These are phyloP conservation scores for Kodamaea fungicola DNA, from an alignment of 1,139 yeast species.

Conservation along the genomic window DNA sequence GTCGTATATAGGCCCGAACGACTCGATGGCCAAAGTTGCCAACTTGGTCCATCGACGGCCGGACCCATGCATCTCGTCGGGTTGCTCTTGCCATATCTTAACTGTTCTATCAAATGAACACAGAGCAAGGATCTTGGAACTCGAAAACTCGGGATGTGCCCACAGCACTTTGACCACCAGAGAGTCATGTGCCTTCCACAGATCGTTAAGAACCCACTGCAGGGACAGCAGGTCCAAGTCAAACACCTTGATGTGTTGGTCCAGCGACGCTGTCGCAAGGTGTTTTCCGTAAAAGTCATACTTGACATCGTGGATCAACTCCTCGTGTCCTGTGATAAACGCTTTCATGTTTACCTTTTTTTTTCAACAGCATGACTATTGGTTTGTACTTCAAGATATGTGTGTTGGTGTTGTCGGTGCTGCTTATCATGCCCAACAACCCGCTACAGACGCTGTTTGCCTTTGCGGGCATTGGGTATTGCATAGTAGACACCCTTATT, in stretches of 20 bases:
- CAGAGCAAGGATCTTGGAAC: constrained; percentile 67
- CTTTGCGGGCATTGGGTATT: constrained; percentile 64
- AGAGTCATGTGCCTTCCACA: constrained; percentile 95
- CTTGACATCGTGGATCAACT: constrained; percentile 80
- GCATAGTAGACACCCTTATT: constrained; percentile 54
- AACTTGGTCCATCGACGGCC: constrained; percentile 81
- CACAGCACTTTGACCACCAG: constrained; percentile 78
- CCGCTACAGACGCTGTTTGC: constrained; percentile 57
- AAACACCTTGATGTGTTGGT: constrained; percentile 86
- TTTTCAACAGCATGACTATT: background rate
- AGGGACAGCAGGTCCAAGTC: constrained; percentile 56
- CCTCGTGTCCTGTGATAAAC: constrained; percentile 87
- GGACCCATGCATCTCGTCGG: constrained; percentile 68
- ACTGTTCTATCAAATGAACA: constrained; percentile 89
- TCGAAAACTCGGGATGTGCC: constrained; percentile 95
- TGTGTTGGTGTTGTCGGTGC: constrained; percentile 9
- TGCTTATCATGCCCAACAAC: constrained; percentile 16
- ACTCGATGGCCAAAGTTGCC: constrained; percentile 71
- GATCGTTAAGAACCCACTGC: constrained; percentile 77
- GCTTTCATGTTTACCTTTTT: constrained; percentile 43
- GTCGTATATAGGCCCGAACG: constrained; percentile 86
- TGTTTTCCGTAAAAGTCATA: constrained; percentile 89
- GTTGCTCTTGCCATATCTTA: constrained; percentile 87
- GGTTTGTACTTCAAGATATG: constrained; percentile 3
- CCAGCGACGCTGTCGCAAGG: constrained; percentile 89